Evolutionary conservation across 2,329 filamentous ascomycete species (phyloP), one percentile per base, ranked within the genome.

Genomic region (Exutisphaerella laricina): DNA sequence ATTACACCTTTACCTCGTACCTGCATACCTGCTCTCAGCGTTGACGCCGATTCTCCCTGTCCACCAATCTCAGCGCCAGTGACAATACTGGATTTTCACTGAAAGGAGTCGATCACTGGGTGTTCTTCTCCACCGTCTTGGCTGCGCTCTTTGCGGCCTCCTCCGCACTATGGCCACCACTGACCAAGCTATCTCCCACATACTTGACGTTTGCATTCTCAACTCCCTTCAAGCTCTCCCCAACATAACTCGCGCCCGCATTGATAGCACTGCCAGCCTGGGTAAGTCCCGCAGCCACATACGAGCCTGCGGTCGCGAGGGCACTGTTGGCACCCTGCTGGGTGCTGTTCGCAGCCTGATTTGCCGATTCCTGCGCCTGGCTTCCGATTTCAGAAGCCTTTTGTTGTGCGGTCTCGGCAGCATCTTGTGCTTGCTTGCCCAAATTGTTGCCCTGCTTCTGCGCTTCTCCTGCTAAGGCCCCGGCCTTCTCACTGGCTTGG

Each of bases 231-330:
- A 32, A 25, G 4, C 16, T 18, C 28, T 33, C 38, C 2, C 38
- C 38, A 1, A 32, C 38, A 32, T 40, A 40, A 18, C 38, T 40
- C 28, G 38, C 38, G 6, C 38, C 38, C 3, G 6, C 12, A 3
- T 29, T 29, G 14, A 40, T 32, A 10, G 29, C 28, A 17, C 14
- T 18, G 17, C 38, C 38, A 12, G 38, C 29, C 28, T 40, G 28
- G 2, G 28, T 25, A 5, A 40, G 28, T 4, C 38, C 38, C 4
- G 38, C 38, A 7, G 38, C 38, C 13, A 40, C 10, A 13, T 40
- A 40, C 16, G 28, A 30, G 12, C 28, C 38, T 5, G 38, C 38
- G 7, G 20, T 25, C 2, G 26, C 38, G 10, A 40, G 28, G 4
- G 38, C 26, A n/a, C 28, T 32, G 26, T 7, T 5, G 12, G 38